These are phyloP conservation scores for Annulohypoxylon stygium DNA, from an alignment of 495 filamentous ascomycete genomes.

Conservation along the genomic window DNA sequence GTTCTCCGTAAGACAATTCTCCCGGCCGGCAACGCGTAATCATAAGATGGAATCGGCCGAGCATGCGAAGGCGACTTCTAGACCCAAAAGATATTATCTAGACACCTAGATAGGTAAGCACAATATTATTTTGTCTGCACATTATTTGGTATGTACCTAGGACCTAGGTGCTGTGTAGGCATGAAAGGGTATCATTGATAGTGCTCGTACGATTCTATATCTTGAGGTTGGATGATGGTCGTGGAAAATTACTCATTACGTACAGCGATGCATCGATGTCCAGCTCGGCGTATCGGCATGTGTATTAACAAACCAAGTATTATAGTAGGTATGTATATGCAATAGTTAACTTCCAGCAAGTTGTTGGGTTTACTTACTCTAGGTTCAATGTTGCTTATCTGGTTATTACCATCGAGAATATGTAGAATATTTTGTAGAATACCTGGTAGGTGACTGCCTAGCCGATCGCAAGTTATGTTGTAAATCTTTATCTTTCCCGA, in stretches of 20 bases:
- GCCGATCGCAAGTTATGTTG: neutral
- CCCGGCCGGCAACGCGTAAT: slow-evolving; percentile 35
- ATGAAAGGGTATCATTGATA: slow-evolving; percentile 35
- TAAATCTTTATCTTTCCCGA: slow-evolving; percentile 6
- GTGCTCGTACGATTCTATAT: slow-evolving; percentile 36
- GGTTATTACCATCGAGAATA: slow-evolving; percentile 1
- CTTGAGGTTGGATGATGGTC: slow-evolving; percentile 31
- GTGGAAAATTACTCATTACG: slow-evolving; percentile 40
- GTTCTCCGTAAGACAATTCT: slow-evolving; percentile 18
- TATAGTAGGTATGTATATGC: neutral
- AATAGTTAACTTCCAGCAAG: slow-evolving; percentile 12
- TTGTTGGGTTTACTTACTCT: neutral
- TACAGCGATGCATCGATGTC: slow-evolving; percentile 26
- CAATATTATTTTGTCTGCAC: neutral
- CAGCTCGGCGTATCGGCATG: slow-evolving; percentile 34
- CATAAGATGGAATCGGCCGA: slow-evolving; percentile 40
- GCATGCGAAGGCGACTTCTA: neutral
- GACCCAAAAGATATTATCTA: neutral
- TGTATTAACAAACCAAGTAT: no score
- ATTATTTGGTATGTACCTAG: neutral
- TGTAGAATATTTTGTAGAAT: no score
- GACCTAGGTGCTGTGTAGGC: slow-evolving; percentile 1
- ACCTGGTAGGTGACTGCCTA: no score
- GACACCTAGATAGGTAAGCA: neutral
- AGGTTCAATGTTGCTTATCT: no score